A percentile compares a stretch with the other conserved stretches of the same genome.
Evolutionary conservation across 164 flowering plant species (phyloP).

Genomic region (Tetracentron sinense): DNA sequence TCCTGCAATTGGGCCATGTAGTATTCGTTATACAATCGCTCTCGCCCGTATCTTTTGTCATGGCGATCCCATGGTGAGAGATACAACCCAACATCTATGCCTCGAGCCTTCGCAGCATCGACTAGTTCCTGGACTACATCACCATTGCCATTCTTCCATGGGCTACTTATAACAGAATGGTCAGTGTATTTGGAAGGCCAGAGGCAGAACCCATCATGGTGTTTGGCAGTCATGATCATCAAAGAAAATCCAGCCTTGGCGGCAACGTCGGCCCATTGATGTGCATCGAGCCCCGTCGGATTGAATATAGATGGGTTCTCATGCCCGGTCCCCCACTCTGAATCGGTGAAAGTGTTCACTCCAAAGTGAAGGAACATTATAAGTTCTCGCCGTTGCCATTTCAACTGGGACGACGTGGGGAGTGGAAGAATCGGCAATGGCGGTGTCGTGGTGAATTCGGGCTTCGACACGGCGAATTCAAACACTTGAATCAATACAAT

Average conservation of each 20-base stretch:
- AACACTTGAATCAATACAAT: neutral
- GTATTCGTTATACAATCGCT: slow-evolving; percentile 60
- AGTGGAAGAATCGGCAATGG: slow-evolving; percentile 84
- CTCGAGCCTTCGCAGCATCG: slow-evolving; percentile 45
- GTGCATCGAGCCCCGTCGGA: slow-evolving; percentile 54
- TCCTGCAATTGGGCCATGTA: slow-evolving; percentile 90
- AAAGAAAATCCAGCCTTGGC: slow-evolving; percentile 53
- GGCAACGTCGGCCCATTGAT: slow-evolving; percentile 69
- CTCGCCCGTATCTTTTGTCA: slow-evolving; percentile 67
- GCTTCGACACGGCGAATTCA: neutral
- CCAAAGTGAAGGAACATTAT: slow-evolving; percentile 93
- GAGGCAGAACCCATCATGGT: slow-evolving; percentile 91
- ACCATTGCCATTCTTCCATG: slow-evolving; percentile 72
- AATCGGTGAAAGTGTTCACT: slow-evolving; percentile 83
- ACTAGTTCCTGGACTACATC: slow-evolving; percentile 74
- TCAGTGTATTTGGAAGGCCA: slow-evolving; percentile 89
- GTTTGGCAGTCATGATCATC: slow-evolving; percentile 83
- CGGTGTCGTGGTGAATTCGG: slow-evolving; percentile 34
- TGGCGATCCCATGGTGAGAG: slow-evolving; percentile 97
- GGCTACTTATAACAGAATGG: slow-evolving; percentile 65
- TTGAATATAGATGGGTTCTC: slow-evolving; percentile 67
- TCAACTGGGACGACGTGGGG: slow-evolving; percentile 65
- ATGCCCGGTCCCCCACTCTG: slow-evolving; percentile 90
- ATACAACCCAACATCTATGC: slow-evolving; percentile 72
- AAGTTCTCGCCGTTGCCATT: slow-evolving; percentile 90